Evolutionary conservation across 225 moss, liverwort and hornwort species (phyloP).

Genomic region (Pseudoscleropodium purum): DNA sequence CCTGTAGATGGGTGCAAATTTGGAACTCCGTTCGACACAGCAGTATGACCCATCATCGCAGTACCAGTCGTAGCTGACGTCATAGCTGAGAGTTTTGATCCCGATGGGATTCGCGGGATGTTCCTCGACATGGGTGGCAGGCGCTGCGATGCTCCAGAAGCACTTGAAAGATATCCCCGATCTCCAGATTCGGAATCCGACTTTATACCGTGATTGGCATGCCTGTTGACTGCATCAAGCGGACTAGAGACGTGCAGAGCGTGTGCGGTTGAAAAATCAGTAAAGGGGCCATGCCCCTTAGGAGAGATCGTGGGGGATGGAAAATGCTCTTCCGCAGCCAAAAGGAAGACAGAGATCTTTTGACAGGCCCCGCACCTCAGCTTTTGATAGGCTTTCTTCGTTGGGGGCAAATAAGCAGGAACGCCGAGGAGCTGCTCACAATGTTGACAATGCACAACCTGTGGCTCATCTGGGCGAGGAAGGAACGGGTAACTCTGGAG

Average conservation of each 20-base stretch:
- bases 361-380: slow-evolving; percentile 72
- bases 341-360: slow-evolving; percentile 52
- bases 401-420: slow-evolving; percentile 53
- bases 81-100: slow-evolving; percentile 42
- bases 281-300: slow-evolving; percentile 6
- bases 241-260: slow-evolving; percentile 5
- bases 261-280: slow-evolving; percentile 13
- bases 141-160: slow-evolving; percentile 28
- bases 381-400: slow-evolving; percentile 57
- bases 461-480: slow-evolving; percentile 62
- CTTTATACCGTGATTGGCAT: background rate
- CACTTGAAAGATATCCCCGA: slow-evolving; percentile 6
- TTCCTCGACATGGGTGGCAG: slow-evolving; percentile 39
- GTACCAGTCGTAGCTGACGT: slow-evolving; percentile 16
- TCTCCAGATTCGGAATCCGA: slow-evolving; percentile 26
- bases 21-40: slow-evolving; percentile 25
- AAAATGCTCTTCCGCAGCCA: slow-evolving; percentile 19
- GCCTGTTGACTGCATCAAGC: slow-evolving; percentile 9
- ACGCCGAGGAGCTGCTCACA: slow-evolving; percentile 62
- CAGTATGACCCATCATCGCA: slow-evolving; percentile 10
- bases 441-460: slow-evolving; percentile 68
- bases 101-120: slow-evolving; percentile 34
- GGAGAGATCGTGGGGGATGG: slow-evolving; percentile 31
- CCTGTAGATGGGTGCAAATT: slow-evolving; percentile 19
- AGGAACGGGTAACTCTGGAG: slow-evolving; percentile 47